Conservation (phyloP, 441 rosid species). For the Biscutella laevigata region DNA sequence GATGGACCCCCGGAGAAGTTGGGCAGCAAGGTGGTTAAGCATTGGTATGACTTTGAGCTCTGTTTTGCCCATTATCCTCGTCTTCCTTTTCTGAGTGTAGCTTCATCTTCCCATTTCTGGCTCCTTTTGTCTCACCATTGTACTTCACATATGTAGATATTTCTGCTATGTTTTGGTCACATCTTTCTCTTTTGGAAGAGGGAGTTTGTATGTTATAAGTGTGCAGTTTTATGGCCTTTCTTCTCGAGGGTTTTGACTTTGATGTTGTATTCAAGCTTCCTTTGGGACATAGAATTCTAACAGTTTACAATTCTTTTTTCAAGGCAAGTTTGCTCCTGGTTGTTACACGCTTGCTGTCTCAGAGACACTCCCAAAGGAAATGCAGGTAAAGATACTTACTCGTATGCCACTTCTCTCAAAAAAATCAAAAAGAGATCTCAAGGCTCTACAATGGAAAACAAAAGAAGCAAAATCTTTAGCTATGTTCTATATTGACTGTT, state of each 20-base stretch:
- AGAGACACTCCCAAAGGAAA: slow-evolving; percentile 78
- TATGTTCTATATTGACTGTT: neutral
- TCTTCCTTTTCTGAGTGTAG: neutral
- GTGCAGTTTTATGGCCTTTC: neutral
- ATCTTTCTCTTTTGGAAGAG: neutral
- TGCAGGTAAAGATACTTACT: slow-evolving; percentile 46
- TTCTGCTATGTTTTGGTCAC: neutral
- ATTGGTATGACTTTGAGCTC: slow-evolving; percentile 51
- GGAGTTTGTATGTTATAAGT: neutral
- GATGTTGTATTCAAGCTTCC: neutral
- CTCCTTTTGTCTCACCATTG: neutral
- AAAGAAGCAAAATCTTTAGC: neutral
- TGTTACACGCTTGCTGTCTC: slow-evolving; percentile 94
- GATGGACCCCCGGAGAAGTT: slow-evolving; percentile 85
- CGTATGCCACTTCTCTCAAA: neutral
- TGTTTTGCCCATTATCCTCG: neutral
- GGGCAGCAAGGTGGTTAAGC: slow-evolving; percentile 93
- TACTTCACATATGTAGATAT: neutral
- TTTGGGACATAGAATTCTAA: neutral
- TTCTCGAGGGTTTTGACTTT: neutral
- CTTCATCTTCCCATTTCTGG: slow-evolving; percentile 4
- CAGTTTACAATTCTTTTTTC: neutral
- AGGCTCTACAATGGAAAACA: neutral
- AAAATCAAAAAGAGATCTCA: neutral
- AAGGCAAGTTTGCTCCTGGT: slow-evolving; percentile 87